Evolutionary conservation across 345 rosid species (phyloP), one percentile per base, ranked within the genome.

Genomic region (Syzygium aromaticum): DNA sequence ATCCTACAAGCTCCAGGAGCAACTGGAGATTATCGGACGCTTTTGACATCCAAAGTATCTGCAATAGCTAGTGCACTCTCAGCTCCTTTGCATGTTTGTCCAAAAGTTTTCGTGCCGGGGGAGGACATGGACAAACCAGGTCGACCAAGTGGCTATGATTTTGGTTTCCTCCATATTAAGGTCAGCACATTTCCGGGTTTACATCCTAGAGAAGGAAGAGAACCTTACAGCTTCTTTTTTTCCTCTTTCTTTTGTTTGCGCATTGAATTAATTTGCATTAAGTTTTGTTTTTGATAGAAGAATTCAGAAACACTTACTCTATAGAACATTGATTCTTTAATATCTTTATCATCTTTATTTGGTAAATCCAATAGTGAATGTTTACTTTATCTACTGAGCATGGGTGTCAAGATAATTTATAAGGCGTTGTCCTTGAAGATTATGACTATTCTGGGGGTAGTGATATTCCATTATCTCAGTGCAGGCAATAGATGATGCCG

Each of bases 401-500:
- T 54, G 86, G n/a, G 17, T 10, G 28, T 85, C 51, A 38, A n/a
- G 27, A 54, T 9, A 85, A 54, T 52, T 33, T 30, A 73, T 33
- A 25, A 73, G 49, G 80, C 46, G 14, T 73, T 33, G 80, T 73
- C 15, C 85, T 57, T 13, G 85, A 61, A 28, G 38, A 52, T 25
- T 53, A 56, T 59, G 56, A 84, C 64, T 61, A 87, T 85, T 57
- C 9, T 16, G 61, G 82, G 82, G 51, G 11, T 40, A 38, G 14
- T 73, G 49, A 73, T 73, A 73, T 33, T 73, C 25, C 25, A 73
- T 38, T 19, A 25, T 77, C 56, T 85, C 56, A 67, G 86, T 91
- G 91, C 93, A 95, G 98, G 99, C 98, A 64, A 94, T 96, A 92
- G 98, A 98, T 90, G 99, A 98, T 91, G 99, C 98, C 0, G 99